Conservation (phyloP, 202 grass and related monocot species). For the Dendrocalamus latiflorus region DNA sequence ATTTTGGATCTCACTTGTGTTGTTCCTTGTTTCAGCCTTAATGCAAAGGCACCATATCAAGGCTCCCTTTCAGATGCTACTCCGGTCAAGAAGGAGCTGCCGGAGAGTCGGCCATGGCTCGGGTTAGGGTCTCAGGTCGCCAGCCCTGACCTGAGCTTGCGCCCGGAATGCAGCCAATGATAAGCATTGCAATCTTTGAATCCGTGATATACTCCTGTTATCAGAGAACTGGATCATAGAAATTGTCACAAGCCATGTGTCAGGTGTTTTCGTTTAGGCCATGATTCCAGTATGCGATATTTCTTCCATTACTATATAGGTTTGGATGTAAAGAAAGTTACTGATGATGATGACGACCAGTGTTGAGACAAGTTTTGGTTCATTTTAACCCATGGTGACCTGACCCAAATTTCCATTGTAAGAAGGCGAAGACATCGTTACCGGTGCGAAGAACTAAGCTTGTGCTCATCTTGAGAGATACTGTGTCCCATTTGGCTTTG, state of each 20-base stretch:
- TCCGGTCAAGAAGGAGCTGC: slow-evolving; percentile 34
- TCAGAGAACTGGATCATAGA: slow-evolving; percentile 3
- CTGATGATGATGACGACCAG: not conserved
- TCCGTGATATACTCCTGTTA: not conserved
- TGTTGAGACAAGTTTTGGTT: not conserved
- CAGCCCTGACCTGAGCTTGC: not conserved
- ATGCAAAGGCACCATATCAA: slow-evolving; percentile 46
- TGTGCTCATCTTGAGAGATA: not conserved
- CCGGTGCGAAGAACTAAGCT: not conserved
- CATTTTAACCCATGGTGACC: not conserved
- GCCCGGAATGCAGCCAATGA: not conserved
- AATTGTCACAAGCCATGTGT: not conserved
- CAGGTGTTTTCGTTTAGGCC: not conserved
- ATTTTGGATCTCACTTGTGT: not conserved
- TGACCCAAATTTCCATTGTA: not conserved
- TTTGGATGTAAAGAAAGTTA: slow-evolving; percentile 26
- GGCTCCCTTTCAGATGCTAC: slow-evolving; percentile 24
- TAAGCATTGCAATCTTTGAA: not conserved
- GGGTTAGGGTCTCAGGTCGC: slow-evolving; percentile 39
- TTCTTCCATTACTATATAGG: not conserved
- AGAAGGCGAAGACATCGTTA: not conserved
- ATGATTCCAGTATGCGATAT: not conserved
- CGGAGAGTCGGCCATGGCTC: slow-evolving; percentile 53
- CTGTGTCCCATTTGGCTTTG: slow-evolving; percentile 3
- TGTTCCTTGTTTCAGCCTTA: slow-evolving; percentile 40